Percentiles rank a stretch among this genome's conserved stretches.
Conservation (phyloP, 306 rosid genomes). For the Cucurbita ficifolia region DNA sequence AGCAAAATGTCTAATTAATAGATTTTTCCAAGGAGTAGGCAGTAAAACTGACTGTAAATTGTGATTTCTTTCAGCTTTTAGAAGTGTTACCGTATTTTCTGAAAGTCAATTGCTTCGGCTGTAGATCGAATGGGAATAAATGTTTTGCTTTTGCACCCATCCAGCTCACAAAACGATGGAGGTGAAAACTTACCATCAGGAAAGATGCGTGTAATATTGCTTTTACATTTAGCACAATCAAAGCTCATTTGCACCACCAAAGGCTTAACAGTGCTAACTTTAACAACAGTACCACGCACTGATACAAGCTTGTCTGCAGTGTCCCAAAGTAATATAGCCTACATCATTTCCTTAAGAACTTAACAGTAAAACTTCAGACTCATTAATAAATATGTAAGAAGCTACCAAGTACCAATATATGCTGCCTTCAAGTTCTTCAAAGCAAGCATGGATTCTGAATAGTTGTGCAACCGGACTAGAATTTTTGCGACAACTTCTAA, state of each 20-base stretch:
- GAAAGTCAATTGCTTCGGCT: conserved; percentile 71
- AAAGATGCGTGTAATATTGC: conserved; percentile 38
- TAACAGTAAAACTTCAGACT: neutral
- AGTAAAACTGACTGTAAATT: neutral
- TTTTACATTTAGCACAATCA: conserved; percentile 69
- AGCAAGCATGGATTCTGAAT: conserved; percentile 64
- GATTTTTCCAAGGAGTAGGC: neutral
- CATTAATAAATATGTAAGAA: neutral
- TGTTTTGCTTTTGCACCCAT: conserved; percentile 83
- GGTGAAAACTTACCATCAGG: conserved; percentile 90
- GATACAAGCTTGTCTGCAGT: conserved; percentile 76
- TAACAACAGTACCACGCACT: conserved; percentile 82
- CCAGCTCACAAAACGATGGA: conserved; percentile 47
- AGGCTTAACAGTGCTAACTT: conserved; percentile 72
- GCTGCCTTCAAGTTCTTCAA: conserved; percentile 89
- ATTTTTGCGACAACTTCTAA: conserved; percentile 38
- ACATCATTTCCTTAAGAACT: neutral
- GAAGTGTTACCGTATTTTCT: conserved; percentile 56
- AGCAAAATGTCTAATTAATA: neutral
- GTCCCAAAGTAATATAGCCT: conserved; percentile 10
- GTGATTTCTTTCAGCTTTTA: conserved; percentile 7
- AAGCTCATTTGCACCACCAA: conserved; percentile 70
- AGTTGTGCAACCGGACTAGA: conserved; percentile 62
- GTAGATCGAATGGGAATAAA: conserved; percentile 62
- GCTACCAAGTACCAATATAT: conserved; percentile 48